These are phyloP conservation scores for Calvatia gigantea DNA, from an alignment of 768 basidiomycete species.

Conservation along the genomic window DNA sequence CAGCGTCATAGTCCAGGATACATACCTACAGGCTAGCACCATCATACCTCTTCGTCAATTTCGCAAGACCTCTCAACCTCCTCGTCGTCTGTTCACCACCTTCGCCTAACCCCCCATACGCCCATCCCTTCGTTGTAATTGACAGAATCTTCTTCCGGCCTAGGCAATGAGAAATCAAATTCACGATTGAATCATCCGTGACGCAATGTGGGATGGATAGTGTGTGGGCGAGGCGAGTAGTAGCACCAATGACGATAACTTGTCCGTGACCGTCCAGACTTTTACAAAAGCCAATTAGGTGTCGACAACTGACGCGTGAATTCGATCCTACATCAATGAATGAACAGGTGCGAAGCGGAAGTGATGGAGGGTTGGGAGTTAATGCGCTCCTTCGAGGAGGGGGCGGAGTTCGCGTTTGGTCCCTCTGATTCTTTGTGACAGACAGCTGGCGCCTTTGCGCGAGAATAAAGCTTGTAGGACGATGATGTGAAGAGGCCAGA, in stretches of 20 bases:
- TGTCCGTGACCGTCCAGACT: slow-evolving; percentile 92
- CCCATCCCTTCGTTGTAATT: slow-evolving; percentile 91
- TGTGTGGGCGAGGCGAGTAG: slow-evolving; percentile 95
- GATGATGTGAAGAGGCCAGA: no score
- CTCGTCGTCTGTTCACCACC: slow-evolving; percentile 56
- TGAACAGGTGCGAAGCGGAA: no score
- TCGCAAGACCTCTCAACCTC: slow-evolving; percentile 70
- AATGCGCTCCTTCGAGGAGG: no score
- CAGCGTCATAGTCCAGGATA: slow-evolving; percentile 11
- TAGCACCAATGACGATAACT: slow-evolving; percentile 98
- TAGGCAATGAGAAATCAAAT: slow-evolving; percentile 95
- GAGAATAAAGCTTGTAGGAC: no score
- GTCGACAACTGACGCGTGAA: no score
- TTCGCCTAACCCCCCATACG: slow-evolving; percentile 61
- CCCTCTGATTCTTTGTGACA: no score
- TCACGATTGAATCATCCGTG: slow-evolving; percentile 95
- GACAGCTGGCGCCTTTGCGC: no score
- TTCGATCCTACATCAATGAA: no score
- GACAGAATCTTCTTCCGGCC: slow-evolving; percentile 83
- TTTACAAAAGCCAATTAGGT: slow-evolving; percentile 97
- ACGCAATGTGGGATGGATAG: slow-evolving; percentile 95
- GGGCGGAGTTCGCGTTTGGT: slow-evolving; percentile 92
- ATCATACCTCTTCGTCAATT: slow-evolving; percentile 94
- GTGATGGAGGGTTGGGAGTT: no score
- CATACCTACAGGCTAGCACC: slow-evolving; percentile 93